Base-by-base conservation (phyloP, 768 basidiomycete species). In the Polyporus arcularius region DNA sequence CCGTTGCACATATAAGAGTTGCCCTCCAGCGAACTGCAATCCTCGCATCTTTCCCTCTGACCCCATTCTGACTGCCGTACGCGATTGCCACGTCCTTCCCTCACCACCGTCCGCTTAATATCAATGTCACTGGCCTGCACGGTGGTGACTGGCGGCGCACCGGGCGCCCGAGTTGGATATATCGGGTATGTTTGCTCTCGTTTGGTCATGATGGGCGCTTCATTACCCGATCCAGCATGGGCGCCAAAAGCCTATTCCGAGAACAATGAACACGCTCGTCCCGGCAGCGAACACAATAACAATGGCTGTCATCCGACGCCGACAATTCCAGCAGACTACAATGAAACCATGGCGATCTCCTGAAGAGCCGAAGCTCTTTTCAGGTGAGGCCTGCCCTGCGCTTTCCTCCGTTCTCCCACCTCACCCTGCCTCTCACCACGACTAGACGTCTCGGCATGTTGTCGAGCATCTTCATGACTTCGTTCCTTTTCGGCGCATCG, bases 401-500 rank as follows among this genome's bases (percentile, higher is more conserved):
- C 46, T 42, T 35, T 21, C 14, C 52, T 38, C 18, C 52, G 38
- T 38, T 55, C 48, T 42, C 50, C 65, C 55, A 64, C 52, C 45
- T 59, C 49, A 21, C 51, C 42, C 46, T 59, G 54, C 55, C 58
- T 46, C 63, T 58, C 43, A 42, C 53, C 64, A 40, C 49, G 32
- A 52, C 62, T 62, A 64, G 64, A 62, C 63, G 65, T 66, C 67
- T 67, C 66, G 68, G 67, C 68, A 80, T 79, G 80, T 47, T 78
- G 62, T 73, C 72, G 76, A 71, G 71, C 72, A 60, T 78, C 50
- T 66, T 80, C 65, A 65, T 74, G 55, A 46, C 72, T 64, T 66
- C 72, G 32, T 70, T 80, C 56, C 65, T 73, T 65, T 69, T 77
- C 60, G 71, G 73, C 73, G 71, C 75, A 65, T 74, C 74, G 63